Percentiles rank a stretch among this genome's conserved stretches.
These are phyloP conservation scores for Westerdykella ornata DNA, from an alignment of 2,329 filamentous ascomycete genomes.

Conservation along the genomic window DNA sequence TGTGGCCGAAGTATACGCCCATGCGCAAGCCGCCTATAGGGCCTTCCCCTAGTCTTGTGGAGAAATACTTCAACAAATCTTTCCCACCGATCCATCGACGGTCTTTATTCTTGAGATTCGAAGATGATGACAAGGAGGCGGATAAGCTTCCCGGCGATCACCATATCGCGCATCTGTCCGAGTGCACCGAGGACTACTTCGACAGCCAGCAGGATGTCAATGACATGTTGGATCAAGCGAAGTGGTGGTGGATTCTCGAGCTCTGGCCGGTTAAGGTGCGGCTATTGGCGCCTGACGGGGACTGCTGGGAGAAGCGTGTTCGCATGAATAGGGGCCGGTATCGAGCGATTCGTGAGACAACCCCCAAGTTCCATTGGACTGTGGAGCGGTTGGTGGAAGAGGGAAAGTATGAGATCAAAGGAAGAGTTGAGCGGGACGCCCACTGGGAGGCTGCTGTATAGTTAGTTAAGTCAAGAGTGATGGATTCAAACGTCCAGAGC, in stretches of 20 bases:
- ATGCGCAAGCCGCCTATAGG: slow-evolving; percentile 26
- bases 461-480: neutral
- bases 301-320: slow-evolving; percentile 36
- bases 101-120: slow-evolving; percentile 11
- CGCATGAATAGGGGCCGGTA: slow-evolving; percentile 37
- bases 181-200: slow-evolving; percentile 41
- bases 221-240: slow-evolving; percentile 36
- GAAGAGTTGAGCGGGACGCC: slow-evolving; percentile 22
- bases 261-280: slow-evolving; percentile 40
- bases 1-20: slow-evolving; percentile 38
- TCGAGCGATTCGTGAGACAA: slow-evolving; percentile 32
- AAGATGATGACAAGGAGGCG: slow-evolving; percentile 14
- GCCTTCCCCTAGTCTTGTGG: slow-evolving; percentile 34
- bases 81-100: slow-evolving; percentile 31
- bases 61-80: slow-evolving; percentile 30
- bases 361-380: slow-evolving; percentile 43
- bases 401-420: slow-evolving; percentile 32
- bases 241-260: slow-evolving; percentile 42
- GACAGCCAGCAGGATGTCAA: slow-evolving; percentile 39
- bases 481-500: too few species aligned
- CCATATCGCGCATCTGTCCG: slow-evolving; percentile 28
- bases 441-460: slow-evolving; percentile 31
- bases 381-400: slow-evolving; percentile 35
- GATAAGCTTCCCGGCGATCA: slow-evolving; percentile 12
- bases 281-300: slow-evolving; percentile 23